Conservation (phyloP, 225 moss, liverwort and hornwort genomes). For the Physcomitrium patens region DNA sequence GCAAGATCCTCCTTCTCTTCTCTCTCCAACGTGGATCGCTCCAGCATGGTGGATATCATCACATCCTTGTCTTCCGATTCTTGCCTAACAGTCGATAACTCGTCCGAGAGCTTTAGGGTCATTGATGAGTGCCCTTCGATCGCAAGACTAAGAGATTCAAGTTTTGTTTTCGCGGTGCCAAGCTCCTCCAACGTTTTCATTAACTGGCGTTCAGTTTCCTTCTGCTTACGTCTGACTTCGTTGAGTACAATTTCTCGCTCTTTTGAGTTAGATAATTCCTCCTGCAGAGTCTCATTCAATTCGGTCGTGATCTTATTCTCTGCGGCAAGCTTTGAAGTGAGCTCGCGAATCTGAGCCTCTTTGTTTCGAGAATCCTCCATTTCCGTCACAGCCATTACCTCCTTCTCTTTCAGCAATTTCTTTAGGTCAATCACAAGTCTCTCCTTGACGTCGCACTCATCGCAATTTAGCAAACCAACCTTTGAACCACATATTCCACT, state of each 20-base stretch:
- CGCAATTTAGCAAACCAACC: constrained; percentile 19
- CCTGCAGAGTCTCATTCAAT: constrained; percentile 32
- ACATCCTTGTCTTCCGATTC: constrained; percentile 51
- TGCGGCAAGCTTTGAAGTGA: constrained; percentile 28
- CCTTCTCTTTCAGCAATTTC: constrained; percentile 36
- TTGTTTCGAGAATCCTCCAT: constrained; percentile 42
- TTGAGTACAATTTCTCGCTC: constrained; percentile 30
- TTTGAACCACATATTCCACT: constrained; percentile 29
- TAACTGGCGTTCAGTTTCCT: constrained; percentile 22
- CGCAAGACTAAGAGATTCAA: constrained; percentile 37
- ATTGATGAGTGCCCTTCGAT: constrained; percentile 47
- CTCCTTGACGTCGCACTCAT: constrained; percentile 38
- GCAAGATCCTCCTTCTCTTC: constrained; percentile 55
- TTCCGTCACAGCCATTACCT: constrained; percentile 30
- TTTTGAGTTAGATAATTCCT: constrained; percentile 26
- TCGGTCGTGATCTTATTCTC: constrained; percentile 23
- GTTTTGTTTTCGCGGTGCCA: constrained; percentile 28
- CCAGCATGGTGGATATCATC: constrained; percentile 47
- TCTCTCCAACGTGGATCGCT: constrained; percentile 38
- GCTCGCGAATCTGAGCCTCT: constrained; percentile 31
- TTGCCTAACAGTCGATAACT: constrained; percentile 36
- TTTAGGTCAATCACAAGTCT: constrained; percentile 36
- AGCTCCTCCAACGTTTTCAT: constrained; percentile 36
- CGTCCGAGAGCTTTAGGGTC: constrained; percentile 39
- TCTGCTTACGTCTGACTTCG: constrained; percentile 32